Conservation (phyloP, 495 filamentous ascomycete species). For the Staphylotrichum longicolle region DNA sequence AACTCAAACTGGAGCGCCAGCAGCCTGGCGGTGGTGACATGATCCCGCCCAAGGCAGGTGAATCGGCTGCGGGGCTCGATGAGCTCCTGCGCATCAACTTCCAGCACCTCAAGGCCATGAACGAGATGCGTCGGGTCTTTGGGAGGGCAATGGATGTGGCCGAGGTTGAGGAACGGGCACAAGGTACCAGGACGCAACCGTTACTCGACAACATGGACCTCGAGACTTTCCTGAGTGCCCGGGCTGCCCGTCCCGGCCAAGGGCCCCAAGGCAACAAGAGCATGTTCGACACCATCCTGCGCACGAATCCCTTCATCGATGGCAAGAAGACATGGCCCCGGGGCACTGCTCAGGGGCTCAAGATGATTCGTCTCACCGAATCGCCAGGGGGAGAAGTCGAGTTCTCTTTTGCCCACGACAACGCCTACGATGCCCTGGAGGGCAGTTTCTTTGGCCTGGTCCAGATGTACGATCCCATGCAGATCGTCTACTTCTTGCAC, state of each 20-base stretch:
- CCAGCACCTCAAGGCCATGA: constrained; percentile 75
- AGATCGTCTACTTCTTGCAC: constrained; percentile 46
- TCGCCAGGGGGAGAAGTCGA: constrained; percentile 50
- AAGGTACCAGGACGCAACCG: constrained; percentile 41
- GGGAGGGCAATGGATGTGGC: constrained; percentile 72
- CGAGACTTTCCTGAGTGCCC: constrained; percentile 63
- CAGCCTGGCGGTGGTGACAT: constrained; percentile 9
- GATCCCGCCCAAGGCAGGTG: constrained; percentile 13
- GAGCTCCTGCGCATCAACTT: constrained; percentile 73
- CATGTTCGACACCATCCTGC: constrained; percentile 64
- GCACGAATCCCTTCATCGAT: constrained; percentile 80
- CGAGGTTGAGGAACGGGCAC: constrained; percentile 54
- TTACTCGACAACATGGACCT: constrained; percentile 62
- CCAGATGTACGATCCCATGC: constrained; percentile 75
- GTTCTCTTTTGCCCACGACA: constrained; percentile 74
- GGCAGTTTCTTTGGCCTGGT: constrained; percentile 73
- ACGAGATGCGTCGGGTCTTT: constrained; percentile 94
- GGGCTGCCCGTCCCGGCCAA: constrained; percentile 50
- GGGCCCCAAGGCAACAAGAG: constrained; percentile 33
- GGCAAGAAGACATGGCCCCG: constrained; percentile 91
- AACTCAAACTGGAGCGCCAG: constrained; percentile 49
- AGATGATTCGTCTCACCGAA: constrained; percentile 69
- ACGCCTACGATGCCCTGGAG: constrained; percentile 75
- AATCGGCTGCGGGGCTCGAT: constrained; percentile 37
- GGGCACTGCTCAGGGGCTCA: constrained; percentile 73